Conservation (phyloP, 1,139 yeast genomes). For the Nakaseomyces uthaithaninus region DNA sequence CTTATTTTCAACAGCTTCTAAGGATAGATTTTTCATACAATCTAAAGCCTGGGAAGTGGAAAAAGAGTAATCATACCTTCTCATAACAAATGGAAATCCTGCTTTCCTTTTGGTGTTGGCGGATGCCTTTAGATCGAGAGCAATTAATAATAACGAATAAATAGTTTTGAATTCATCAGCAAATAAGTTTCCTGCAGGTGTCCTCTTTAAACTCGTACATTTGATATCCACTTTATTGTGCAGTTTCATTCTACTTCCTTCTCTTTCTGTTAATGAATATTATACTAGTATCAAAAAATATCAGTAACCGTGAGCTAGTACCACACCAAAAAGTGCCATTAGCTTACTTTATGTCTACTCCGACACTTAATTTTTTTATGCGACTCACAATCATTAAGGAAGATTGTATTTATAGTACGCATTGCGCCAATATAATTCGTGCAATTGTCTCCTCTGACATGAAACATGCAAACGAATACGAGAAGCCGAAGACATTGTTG, state of each 20-base stretch:
- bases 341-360: not conserved
- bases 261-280: no score
- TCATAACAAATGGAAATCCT: constrained; percentile 22
- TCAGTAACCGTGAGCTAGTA: no score
- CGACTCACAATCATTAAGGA: no score
- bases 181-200: constrained; percentile 45
- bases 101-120: constrained; percentile 15
- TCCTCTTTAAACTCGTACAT: constrained; percentile 35
- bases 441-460: no score
- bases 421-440: no score
- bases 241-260: not conserved
- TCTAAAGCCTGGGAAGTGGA: constrained; percentile 43
- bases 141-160: constrained; percentile 44
- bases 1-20: constrained; percentile 42
- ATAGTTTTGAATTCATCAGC: constrained; percentile 53
- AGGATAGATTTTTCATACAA: constrained; percentile 42
- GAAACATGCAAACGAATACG: no score
- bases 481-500: no score
- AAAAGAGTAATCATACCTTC: constrained; percentile 46
- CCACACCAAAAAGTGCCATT: no score
- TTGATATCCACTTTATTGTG: constrained; percentile 1
- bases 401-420: no score
- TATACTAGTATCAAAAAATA: no score
- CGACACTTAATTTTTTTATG: not conserved
- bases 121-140: constrained; percentile 38